Evolutionary conservation across 192 early-diverging fungal species (phyloP), one percentile per base, ranked within the genome.

Genomic region (Mycoemilia scoparia): DNA sequence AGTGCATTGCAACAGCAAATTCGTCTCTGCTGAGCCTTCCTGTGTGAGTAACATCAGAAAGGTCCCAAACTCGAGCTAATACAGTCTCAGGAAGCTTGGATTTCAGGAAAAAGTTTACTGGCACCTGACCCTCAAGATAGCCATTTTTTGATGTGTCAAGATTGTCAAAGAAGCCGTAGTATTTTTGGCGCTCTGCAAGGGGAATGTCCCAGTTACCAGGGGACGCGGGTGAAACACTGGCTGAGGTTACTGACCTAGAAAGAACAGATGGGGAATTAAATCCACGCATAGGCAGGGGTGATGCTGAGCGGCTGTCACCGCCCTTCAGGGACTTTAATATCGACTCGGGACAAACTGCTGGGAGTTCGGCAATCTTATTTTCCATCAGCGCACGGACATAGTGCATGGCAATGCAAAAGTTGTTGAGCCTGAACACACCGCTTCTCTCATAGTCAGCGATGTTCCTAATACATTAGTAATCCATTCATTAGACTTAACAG

Each of bases 401-500:
- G 45, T 74, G 70, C 87, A 96, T 92, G 24, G 85, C 86, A 32
- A 85, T 73, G 26, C 79, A 69, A 51, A 96, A 96, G 48, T 90
- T 85, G 6, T 71, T 58, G 33, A 82, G 59, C 35, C 74, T 70
- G 21, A 96, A 49, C 33, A 72, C 69, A 28, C 82, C 81, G 13
- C 73, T 54, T 1, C 56, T 39, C 22, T 71, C 67, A 8, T 74
- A 70, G 46, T 96, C 88, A 3, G 79, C 83, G 42, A 96, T 50
- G 34, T 39, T 31, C 79, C 77, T 79, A 42, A 20, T 21, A 21
- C 6, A 12, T 3, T 10, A n/a, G n/a, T n/a, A n/a, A n/a, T n/a
- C n/a, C n/a, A n/a, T n/a, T n/a, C n/a, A n/a, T n/a, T n/a, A n/a
- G n/a, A n/a, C n/a, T n/a, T n/a, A n/a, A n/a, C n/a, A n/a, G n/a